These are phyloP conservation scores for Cutaneotrichosporon dermatis DNA, from an alignment of 1,284 basidiomycete genomes.

Conservation along the genomic window DNA sequence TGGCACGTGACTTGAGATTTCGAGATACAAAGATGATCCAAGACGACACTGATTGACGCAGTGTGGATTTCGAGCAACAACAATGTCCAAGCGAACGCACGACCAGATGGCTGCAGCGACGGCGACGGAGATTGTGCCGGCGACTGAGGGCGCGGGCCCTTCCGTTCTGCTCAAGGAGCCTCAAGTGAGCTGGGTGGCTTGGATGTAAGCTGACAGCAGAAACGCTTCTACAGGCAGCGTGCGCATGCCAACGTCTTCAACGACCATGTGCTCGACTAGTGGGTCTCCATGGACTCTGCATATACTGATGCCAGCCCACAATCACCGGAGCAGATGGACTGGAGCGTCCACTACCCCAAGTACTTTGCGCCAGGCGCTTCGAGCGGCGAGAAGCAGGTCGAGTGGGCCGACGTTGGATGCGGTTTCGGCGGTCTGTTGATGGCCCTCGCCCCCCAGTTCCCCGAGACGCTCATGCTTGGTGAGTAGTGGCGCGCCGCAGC, in stretches of 20 bases:
- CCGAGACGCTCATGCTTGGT: conserved; percentile 92
- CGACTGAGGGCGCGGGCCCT: conserved; percentile 17
- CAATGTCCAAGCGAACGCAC: conserved; percentile 36
- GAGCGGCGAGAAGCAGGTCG: conserved; percentile 55
- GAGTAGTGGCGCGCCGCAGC: conserved; percentile 36
- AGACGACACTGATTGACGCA: too few species aligned
- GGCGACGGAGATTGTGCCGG: conserved; percentile 8
- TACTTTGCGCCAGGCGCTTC: conserved; percentile 51
- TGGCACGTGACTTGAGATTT: neutral
- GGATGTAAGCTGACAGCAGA: conserved; percentile 53
- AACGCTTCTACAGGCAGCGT: conserved; percentile 93
- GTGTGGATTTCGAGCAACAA: neutral
- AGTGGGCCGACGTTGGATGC: conserved; percentile 96
- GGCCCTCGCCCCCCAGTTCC: conserved; percentile 83
- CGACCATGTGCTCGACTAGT: conserved; percentile 87
- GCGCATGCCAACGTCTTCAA: conserved; percentile 98
- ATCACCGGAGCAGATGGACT: conserved; percentile 75
- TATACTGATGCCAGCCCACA: conserved; percentile 54
- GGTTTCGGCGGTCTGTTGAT: conserved; percentile 95
- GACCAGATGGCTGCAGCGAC: conserved; percentile 16
- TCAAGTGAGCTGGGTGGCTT: conserved; percentile 22
- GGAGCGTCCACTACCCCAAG: conserved; percentile 78
- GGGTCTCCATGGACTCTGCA: conserved; percentile 17
- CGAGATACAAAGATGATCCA: neutral
- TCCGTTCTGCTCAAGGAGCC: conserved; percentile 29